These are phyloP conservation scores for Sporothrix brunneoviolacea DNA, from an alignment of 2,329 filamentous ascomycete species.

Conservation along the genomic window DNA sequence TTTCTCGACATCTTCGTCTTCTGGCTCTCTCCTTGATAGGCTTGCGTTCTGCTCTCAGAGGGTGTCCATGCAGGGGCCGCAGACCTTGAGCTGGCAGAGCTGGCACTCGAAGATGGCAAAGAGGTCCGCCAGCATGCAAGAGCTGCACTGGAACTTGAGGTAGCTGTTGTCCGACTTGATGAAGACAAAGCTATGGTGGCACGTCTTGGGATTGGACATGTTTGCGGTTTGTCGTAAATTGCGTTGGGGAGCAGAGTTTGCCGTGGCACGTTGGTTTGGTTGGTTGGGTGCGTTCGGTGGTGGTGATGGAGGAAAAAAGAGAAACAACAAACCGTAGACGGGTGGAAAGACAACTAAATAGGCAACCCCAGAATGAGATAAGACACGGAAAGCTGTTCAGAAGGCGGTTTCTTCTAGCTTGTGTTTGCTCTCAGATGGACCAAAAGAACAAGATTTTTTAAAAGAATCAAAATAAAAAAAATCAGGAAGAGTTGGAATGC, in stretches of 20 bases:
- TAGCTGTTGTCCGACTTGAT: conserved; percentile 61
- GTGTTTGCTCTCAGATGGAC: not conserved
- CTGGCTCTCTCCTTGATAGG: too few species aligned
- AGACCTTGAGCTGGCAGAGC: conserved; percentile 62
- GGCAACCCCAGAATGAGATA: too few species aligned
- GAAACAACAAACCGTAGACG: not conserved
- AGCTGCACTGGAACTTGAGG: conserved; percentile 58
- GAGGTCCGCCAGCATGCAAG: conserved; percentile 58
- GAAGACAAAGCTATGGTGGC: conserved; percentile 57
- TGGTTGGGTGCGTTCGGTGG: too few species aligned
- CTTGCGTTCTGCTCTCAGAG: not conserved
- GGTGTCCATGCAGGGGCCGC: conserved; percentile 47
- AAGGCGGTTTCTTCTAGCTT: not conserved
- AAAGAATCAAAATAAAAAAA: not conserved
- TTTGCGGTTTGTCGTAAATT: not conserved
- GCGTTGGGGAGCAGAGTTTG: not conserved
- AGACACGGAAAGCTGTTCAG: not conserved
- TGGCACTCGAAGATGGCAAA: conserved; percentile 65
- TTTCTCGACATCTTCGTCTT: too few species aligned
- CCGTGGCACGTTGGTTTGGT: too few species aligned
- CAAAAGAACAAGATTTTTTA: too few species aligned
- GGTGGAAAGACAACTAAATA: not conserved
- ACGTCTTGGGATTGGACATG: conserved; percentile 32
- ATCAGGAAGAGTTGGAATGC: not conserved
- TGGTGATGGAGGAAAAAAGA: not conserved